Evolutionary conservation across 1,284 basidiomycete species (phyloP), one percentile per base, ranked within the genome.

Genomic region (Afroboletus lepidellus): DNA sequence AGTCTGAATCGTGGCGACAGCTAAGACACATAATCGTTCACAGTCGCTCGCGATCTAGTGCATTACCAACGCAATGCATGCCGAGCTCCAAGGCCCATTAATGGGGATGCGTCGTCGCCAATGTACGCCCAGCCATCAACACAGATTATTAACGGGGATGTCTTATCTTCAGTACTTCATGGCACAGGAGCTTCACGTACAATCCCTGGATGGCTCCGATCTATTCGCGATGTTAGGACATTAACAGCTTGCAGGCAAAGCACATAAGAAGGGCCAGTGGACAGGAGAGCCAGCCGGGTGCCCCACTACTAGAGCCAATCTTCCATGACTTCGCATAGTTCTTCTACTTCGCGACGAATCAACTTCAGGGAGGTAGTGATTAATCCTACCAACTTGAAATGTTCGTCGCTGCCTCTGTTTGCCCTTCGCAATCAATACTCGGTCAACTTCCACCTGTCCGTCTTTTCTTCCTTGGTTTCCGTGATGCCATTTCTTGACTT

Each of bases 341-440:
- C 41, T 24, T 48, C 47, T 24, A 18, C 18, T 16, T 38, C 34
- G 8, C 46, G 11, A 43, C 7, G 34, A 48, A 8, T 51, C 46
- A 57, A 30, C 45, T 43, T 67, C 27, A 51, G 54, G 29, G 51
- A 64, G 13, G 63, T 59, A 8, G 57, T 57, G n/a, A 62, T 84
- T 49, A 84, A 84, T 61, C 78, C 80, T 0, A 57, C 75, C 58
- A 84, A 83, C 61, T 59, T 75, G 49, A 84, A 83, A 58, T 77
- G 76, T 53, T 76, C 74, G 43, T 83, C 82, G 0, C 67, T 85
- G 6, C 79, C 80, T 5, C 67, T 85, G 41, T 65, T 85, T 55
- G 76, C 78, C 41, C 66, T 85, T 27, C 64, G 65, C 16, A 79
- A 76, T 55, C 74, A 76, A 5, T 83, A 85, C 60, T 68, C 76